Base-by-base conservation (phyloP, 2,329 filamentous ascomycete species). In the Furcasterigmium sp. region DNA sequence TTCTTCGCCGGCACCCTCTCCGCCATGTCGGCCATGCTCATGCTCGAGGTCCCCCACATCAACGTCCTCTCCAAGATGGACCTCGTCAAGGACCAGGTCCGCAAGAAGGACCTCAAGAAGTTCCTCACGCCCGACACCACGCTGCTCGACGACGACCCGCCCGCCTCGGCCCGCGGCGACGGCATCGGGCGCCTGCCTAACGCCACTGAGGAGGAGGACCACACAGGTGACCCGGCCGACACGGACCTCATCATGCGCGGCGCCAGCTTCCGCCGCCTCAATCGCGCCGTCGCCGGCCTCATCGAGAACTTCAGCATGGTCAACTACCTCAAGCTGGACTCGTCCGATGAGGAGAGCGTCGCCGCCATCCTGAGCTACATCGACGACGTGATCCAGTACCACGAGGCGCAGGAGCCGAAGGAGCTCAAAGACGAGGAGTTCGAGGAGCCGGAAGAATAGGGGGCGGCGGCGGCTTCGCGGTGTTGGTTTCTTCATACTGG, bases 261-360 rank as follows among this genome's bases (percentile, higher is more conserved):
- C 3, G 75, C 80, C 1, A 87, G 87, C 15, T 97, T 95, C 64
- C 79, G 87, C 48, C 78, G 81, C 54, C 69, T 97, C 52, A 96
- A 96, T 61, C 79, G 81, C 48, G 91, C 91, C 0, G 91, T 98
- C 5, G 93, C 87, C 1, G 81, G 87, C 42, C 70, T 98, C 51
- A 95, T 98, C 52, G 93, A 97, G 63, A 93, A 89, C 64, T 98
- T 96, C 68, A 95, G 90, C 68, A 94, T 98, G 88, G 88, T 98
- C 11, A 95, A 87, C 38, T 98, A 95, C 60, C 72, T 96, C 45
- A 88, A 91, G 68, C 72, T 97, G 36, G 87, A 97, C 58, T 85
- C 84, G 21, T 86, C 93, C 52, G 84, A 95, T 56, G 91, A 97
- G 67, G 90, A 97, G 56, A 97, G 91, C 58, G 83, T 97, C 4